A percentile compares a stretch with the other conserved stretches of the same genome.
These are phyloP conservation scores for Neurospora sp. DNA, from an alignment of 495 filamentous ascomycete species.

Conservation along the genomic window DNA sequence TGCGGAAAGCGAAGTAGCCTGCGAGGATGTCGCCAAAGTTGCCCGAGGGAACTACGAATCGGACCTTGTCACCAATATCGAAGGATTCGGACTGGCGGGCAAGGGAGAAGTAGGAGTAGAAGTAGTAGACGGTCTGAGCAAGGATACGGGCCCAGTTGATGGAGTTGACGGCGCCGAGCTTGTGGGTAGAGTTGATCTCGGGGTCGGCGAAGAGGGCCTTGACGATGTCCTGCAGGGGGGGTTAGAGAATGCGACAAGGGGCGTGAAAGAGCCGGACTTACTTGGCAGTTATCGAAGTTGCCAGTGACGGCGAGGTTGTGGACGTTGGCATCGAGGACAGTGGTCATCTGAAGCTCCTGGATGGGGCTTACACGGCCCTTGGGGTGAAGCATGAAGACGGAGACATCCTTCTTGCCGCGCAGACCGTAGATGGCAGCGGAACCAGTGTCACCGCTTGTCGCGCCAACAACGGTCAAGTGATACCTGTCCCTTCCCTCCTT, in stretches of 20 bases:
- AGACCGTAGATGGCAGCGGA: slow-evolving; percentile 96
- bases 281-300: slow-evolving; percentile 91
- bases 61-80: slow-evolving; percentile 48
- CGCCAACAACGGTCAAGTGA: slow-evolving; percentile 83
- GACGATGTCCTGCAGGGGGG: slow-evolving; percentile 58
- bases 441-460: slow-evolving; percentile 89
- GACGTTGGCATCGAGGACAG: slow-evolving; percentile 75
- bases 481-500: slow-evolving; percentile 64
- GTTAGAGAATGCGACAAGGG: background rate
- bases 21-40: slow-evolving; percentile 97
- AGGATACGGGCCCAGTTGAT: slow-evolving; percentile 89
- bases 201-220: slow-evolving; percentile 85
- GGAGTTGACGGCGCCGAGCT: slow-evolving; percentile 78
- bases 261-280: slow-evolving; percentile 15
- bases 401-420: slow-evolving; percentile 91
- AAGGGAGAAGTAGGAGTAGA: slow-evolving; percentile 79
- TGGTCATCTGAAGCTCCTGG: slow-evolving; percentile 94
- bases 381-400: slow-evolving; percentile 81
- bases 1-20: slow-evolving; percentile 79
- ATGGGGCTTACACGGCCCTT: slow-evolving; percentile 74
- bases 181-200: slow-evolving; percentile 58
- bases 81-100: slow-evolving; percentile 39
- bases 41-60: slow-evolving; percentile 78
- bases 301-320: slow-evolving; percentile 80
- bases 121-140: slow-evolving; percentile 91